Conservation (phyloP, 805 yeast genomes). For the Wickerhamiella australiensis region DNA sequence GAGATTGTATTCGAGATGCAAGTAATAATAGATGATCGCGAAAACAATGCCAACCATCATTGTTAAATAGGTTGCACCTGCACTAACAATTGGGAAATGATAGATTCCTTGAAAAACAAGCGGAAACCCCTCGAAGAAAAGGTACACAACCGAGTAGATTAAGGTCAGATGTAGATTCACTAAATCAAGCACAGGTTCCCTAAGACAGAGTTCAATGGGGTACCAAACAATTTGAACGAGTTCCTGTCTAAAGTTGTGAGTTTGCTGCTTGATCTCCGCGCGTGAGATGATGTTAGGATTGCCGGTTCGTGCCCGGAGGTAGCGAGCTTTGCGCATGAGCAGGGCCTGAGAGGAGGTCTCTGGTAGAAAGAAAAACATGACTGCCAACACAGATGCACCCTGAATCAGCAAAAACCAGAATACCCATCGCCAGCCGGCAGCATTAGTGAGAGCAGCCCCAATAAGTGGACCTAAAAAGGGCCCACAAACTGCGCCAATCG, state of each 20-base stretch:
- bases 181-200: slow-evolving; percentile 45
- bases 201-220: slow-evolving; percentile 37
- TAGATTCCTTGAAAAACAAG: slow-evolving; percentile 37
- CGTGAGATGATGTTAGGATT: slow-evolving; percentile 13
- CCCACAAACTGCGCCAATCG: slow-evolving; percentile 42
- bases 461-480: slow-evolving; percentile 46
- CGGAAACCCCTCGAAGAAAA: slow-evolving; percentile 54
- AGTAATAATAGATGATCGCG: slow-evolving; percentile 25
- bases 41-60: slow-evolving; percentile 35
- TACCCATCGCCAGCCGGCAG: slow-evolving; percentile 42
- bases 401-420: slow-evolving; percentile 39
- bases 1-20: slow-evolving; percentile 8
- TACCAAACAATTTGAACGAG: slow-evolving; percentile 19
- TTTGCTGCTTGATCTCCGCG: slow-evolving; percentile 14
- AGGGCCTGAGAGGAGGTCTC: slow-evolving; percentile 39
- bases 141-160: slow-evolving; percentile 40
- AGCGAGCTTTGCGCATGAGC: slow-evolving; percentile 36
- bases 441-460: slow-evolving; percentile 39
- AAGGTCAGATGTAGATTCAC: slow-evolving; percentile 42
- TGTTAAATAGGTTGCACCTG: slow-evolving; percentile 39
- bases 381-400: slow-evolving; percentile 30
- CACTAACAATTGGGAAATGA: slow-evolving; percentile 37
- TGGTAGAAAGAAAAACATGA: slow-evolving; percentile 35
- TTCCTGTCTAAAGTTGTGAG: not conserved
- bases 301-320: slow-evolving; percentile 36